phyloP scores from a whole-genome alignment of 441 rosid species.

The Rhodomyrtus psidioides region DNA sequence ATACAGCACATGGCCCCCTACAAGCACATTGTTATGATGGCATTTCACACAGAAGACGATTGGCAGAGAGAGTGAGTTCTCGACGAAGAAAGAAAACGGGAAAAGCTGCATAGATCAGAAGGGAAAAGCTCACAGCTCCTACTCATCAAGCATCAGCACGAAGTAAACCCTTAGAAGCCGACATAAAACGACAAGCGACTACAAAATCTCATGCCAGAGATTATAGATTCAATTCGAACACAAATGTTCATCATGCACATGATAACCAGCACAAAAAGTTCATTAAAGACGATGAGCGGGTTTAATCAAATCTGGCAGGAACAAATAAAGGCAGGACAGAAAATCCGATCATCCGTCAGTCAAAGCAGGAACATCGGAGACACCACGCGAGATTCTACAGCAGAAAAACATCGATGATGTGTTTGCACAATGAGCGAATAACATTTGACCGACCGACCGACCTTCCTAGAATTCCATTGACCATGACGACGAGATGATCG shows the following conservation, averaged over 20 bases:
- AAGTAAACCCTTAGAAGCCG: neutral
- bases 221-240: neutral
- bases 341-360: neutral
- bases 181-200: neutral
- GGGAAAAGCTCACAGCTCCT: neutral
- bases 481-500: conserved; percentile 95
- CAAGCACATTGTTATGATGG: neutral
- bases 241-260: neutral
- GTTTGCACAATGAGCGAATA: neutral
- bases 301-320: neutral
- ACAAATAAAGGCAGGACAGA: neutral
- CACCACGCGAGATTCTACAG: neutral
- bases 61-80: neutral
- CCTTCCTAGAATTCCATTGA: conserved; percentile 97
- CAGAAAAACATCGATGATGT: neutral
- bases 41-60: neutral
- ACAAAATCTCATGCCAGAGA: neutral
- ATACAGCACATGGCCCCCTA: neutral
- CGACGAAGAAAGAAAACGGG: neutral
- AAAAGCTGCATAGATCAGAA: neutral
- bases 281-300: neutral
- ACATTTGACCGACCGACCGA: conserved; percentile 3
- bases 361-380: neutral
- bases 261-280: neutral
- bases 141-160: neutral